phyloP scores from a whole-genome alignment of 805 yeast genomes.

The Pichia cabralensis region DNA sequence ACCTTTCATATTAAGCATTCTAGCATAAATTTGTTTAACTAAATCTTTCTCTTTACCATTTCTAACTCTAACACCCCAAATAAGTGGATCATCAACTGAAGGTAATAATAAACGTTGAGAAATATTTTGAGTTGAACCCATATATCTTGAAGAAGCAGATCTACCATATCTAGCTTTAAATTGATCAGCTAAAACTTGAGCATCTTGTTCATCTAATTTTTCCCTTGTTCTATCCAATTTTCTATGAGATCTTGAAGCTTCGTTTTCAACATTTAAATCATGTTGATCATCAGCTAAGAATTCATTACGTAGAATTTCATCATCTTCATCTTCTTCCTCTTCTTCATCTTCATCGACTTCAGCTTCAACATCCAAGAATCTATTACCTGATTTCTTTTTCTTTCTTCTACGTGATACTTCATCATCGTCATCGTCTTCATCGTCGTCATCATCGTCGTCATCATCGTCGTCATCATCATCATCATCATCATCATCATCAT shows the following conservation, averaged over 20 bases:
- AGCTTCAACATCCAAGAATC: conserved; percentile 96
- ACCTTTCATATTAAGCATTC: conserved; percentile 66
- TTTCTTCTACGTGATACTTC: conserved; percentile 39
- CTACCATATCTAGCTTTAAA: conserved; percentile 89
- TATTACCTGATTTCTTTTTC: conserved; percentile 54
- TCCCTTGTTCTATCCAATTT: conserved; percentile 79
- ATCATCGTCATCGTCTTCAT: conserved; percentile 48
- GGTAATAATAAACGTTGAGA: conserved; percentile 92
- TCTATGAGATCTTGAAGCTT: conserved; percentile 62
- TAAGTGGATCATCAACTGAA: conserved; percentile 90
- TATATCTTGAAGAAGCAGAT: conserved; percentile 65
- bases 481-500: conserved; percentile 13
- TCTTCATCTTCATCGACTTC: conserved; percentile 98
- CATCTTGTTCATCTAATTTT: conserved; percentile 86
- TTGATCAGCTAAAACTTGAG: conserved; percentile 86
- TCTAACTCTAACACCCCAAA: conserved; percentile 92
- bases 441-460: conserved; percentile 37
- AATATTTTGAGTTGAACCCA: conserved; percentile 77
- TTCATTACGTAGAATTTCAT: conserved; percentile 78
- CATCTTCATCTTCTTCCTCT: conserved; percentile 85
- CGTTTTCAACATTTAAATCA: conserved; percentile 34
- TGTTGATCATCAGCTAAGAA: conserved; percentile 65
- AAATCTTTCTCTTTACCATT: conserved; percentile 89
- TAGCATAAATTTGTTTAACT: conserved; percentile 74
- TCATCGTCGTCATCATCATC: conserved; percentile 23